Evolutionary conservation across 1,284 basidiomycete species (phyloP).

Genomic region (Thelephora terrestris): DNA sequence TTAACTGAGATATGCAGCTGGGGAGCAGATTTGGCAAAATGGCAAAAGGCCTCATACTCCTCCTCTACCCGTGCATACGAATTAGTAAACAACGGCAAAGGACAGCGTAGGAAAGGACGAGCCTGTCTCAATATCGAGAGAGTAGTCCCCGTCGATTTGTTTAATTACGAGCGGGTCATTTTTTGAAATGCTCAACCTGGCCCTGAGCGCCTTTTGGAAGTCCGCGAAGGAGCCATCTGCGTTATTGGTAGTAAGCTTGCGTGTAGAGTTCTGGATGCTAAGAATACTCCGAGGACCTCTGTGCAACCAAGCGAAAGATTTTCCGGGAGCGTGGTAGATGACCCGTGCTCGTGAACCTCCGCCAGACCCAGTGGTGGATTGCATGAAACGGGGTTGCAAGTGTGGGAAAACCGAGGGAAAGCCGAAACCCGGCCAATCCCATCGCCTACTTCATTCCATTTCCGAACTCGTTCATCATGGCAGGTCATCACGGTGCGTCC

Average conservation of each 20-base stretch:
- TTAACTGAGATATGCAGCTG: conserved; percentile 32
- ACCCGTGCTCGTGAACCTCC: conserved; percentile 33
- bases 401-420: conserved; percentile 4
- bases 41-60: conserved; percentile 63
- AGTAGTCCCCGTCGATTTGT: conserved; percentile 42
- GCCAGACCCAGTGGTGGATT: conserved; percentile 1
- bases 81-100: background rate
- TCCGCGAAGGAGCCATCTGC: conserved; percentile 51
- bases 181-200: conserved; percentile 43
- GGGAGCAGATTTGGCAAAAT: conserved; percentile 27
- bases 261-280: background rate
- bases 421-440: conserved; percentile 9
- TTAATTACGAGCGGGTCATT: conserved; percentile 36
- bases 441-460: conserved; percentile 12
- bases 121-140: conserved; percentile 68
- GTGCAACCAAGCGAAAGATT: conserved; percentile 55
- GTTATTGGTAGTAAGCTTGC: background rate
- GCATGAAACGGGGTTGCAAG: conserved; percentile 1
- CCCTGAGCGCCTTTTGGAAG: conserved; percentile 43
- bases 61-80: conserved; percentile 38
- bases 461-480: conserved; percentile 22
- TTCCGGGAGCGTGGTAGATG: conserved; percentile 38
- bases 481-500: conserved; percentile 23
- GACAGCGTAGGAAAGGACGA: background rate
- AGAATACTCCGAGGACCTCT: conserved; percentile 32